Base-by-base conservation (phyloP, 2,329 filamentous ascomycete species). In the Elsinoe batatas region DNA sequence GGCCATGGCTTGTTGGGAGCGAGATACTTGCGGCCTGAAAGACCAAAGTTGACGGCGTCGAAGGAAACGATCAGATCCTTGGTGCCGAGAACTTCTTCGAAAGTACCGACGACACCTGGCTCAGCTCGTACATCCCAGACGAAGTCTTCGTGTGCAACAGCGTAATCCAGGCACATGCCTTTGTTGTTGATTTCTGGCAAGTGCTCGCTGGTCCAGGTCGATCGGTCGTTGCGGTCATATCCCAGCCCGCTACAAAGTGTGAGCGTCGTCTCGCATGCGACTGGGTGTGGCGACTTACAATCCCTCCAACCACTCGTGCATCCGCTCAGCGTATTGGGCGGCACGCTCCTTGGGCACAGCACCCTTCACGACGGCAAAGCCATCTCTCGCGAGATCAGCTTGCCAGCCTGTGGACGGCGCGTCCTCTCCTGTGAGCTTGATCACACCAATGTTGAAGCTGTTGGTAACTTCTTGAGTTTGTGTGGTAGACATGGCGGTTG, bases 51-150 rank as follows among this genome's bases (percentile, higher is more conserved):
- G 59, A 75, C 64, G 6, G 71, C 72, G 58, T 78, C 76, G 58
- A 76, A 78, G 0, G 75, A 77, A 1, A 76, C 75, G 20, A 78
- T 69, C 18, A 78, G 62, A 47, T 78, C 74, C 47, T 72, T 62
- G 1, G 73, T 74, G 13, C 68, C 68, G 56, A 72, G 76, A 3
- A 77, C 68, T 62, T 72, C 72, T 59, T 72, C 74, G 51, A 78
- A 78, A 1, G 74, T 67, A 1, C 63, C 65, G 12, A 77, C 65
- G 0, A 78, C 72, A 1, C 72, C 74, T 8, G 73, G 72, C 63
- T 77, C 75, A 2, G 67, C 65, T n/a, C 74, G 71, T n/a, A 76
- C 67, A 7, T 67, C 68, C 75, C 75, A 77, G 3, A 72, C 71
- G 59, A 77, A 78, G 58, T 73, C 67, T 58, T 78, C 76, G 58